A percentile compares a stretch with the other conserved stretches of the same genome.
Evolutionary conservation across 495 filamentous ascomycete species (phyloP).

Genomic region (Trichoderma reesei): DNA sequence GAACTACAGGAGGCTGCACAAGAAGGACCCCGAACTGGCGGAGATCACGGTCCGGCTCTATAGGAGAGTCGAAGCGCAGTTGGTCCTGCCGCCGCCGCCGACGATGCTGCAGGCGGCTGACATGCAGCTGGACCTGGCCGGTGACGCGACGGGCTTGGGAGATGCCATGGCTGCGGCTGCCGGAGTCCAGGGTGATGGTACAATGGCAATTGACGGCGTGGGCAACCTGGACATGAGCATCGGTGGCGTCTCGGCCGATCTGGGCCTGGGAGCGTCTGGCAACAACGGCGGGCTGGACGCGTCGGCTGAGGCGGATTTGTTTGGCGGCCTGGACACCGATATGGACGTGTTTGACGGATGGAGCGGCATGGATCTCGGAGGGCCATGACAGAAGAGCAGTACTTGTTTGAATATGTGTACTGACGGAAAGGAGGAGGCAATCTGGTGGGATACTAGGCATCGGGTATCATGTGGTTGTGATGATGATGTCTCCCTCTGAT

Average conservation of each 20-base stretch:
- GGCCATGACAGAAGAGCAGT: background rate
- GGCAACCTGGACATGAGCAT: conserved; percentile 18
- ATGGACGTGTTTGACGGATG: conserved; percentile 8
- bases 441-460: too few relatives aligned
- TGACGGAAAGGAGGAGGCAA: too few relatives aligned
- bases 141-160: conserved; percentile 18
- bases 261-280: conserved; percentile 13
- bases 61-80: conserved; percentile 59
- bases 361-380: background rate
- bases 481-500: too few relatives aligned
- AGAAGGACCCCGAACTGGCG: conserved; percentile 50
- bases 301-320: conserved; percentile 28
- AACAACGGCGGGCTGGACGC: conserved; percentile 23
- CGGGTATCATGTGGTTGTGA: too few relatives aligned
- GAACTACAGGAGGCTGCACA: conserved; percentile 50
- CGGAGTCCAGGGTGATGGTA: conserved; percentile 19
- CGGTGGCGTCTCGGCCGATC: conserved; percentile 13
- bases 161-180: conserved; percentile 27
- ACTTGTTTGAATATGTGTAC: too few relatives aligned
- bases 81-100: conserved; percentile 25
- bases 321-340: conserved; percentile 19
- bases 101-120: conserved; percentile 22
- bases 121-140: conserved; percentile 20
- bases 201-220: conserved; percentile 15
- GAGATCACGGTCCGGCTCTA: conserved; percentile 67